Conservation (phyloP, 768 basidiomycete genomes). For the Strobilomyces echinocephalus region DNA sequence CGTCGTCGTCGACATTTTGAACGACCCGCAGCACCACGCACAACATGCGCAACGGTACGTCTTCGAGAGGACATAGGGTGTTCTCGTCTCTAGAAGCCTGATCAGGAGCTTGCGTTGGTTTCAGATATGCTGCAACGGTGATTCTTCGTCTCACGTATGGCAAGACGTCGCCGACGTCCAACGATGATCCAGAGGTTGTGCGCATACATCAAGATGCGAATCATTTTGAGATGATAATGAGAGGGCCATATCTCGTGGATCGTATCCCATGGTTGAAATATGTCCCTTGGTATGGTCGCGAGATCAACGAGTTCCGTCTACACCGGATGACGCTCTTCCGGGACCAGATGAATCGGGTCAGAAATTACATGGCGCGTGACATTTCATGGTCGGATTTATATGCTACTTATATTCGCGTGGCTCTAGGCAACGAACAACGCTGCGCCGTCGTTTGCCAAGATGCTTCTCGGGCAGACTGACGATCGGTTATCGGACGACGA, state of each 20-base stretch:
- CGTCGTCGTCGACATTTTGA: conserved; percentile 26
- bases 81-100: background rate
- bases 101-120: background rate
- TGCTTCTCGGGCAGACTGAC: conserved; percentile 24
- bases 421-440: background rate
- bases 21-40: background rate
- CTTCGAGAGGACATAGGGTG: too few relatives aligned
- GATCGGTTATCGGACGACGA: conserved; percentile 36
- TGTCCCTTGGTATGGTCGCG: conserved; percentile 53
- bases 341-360: conserved; percentile 34
- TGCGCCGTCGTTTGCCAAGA: background rate
- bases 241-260: conserved; percentile 13
- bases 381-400: background rate
- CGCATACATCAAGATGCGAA: conserved; percentile 8
- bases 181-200: background rate
- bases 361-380: conserved; percentile 36
- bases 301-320: conserved; percentile 46
- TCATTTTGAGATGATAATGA: conserved; percentile 25
- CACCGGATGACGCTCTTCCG: conserved; percentile 36
- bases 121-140: conserved; percentile 25
- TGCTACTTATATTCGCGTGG: background rate
- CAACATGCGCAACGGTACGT: too few relatives aligned
- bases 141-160: conserved; percentile 25
- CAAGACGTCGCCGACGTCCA: conserved; percentile 19
- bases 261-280: conserved; percentile 33